phyloP scores from a whole-genome alignment of 108 stramenopile genomes.

The Cyclotella atomus region DNA sequence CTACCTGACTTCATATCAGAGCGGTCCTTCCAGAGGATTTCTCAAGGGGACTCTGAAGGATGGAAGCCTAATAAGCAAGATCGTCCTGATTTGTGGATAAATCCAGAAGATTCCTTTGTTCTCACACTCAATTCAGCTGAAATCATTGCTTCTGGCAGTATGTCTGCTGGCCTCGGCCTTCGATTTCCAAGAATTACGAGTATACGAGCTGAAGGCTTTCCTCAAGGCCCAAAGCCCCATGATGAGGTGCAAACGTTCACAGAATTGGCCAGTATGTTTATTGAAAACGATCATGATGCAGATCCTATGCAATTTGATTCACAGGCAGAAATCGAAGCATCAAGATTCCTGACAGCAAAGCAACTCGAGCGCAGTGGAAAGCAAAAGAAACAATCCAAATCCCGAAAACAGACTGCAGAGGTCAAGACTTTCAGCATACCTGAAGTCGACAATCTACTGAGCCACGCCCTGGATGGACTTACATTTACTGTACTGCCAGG shows the following conservation, averaged over 20 bases:
- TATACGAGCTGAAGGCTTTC: constrained; percentile 58
- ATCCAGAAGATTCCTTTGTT: constrained; percentile 80
- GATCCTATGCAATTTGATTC: constrained; percentile 27
- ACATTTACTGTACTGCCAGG: constrained; percentile 75
- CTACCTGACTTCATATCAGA: constrained; percentile 75
- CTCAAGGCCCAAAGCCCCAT: constrained; percentile 50
- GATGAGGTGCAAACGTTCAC: constrained; percentile 52
- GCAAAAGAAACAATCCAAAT: constrained; percentile 45
- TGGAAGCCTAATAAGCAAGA: constrained; percentile 61
- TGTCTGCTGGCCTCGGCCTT: constrained; percentile 71
- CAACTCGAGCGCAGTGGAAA: constrained; percentile 40
- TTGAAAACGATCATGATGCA: constrained; percentile 40
- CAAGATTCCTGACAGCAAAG: constrained; percentile 71
- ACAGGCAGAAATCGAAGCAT: constrained; percentile 4
- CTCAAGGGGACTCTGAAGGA: constrained; percentile 55
- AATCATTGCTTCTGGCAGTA: constrained; percentile 52
- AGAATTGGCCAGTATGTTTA: constrained; percentile 53
- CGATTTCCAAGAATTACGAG: constrained; percentile 77
- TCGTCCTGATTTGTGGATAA: constrained; percentile 48
- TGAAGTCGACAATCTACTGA: constrained; percentile 1
- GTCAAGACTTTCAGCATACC: constrained; percentile 40
- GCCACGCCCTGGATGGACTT: constrained; percentile 52
- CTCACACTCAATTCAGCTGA: constrained; percentile 78
- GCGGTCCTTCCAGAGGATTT: constrained; percentile 59
- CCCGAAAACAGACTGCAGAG: constrained; percentile 24